Conservation (phyloP, 1,139 yeast genomes). For the Pichia sp. region DNA sequence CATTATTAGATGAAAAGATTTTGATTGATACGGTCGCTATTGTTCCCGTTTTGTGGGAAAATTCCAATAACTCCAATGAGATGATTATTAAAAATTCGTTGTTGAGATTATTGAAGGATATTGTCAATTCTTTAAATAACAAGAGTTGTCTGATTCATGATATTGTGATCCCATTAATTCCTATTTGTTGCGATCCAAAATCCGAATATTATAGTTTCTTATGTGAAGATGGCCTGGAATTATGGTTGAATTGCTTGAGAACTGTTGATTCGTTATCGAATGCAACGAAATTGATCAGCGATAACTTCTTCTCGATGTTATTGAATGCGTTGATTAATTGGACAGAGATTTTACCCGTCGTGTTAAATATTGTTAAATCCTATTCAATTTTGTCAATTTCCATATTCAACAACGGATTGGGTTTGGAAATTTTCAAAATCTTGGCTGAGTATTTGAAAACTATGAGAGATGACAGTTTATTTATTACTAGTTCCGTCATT, state of each 20-base stretch:
- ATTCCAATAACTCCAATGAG: constrained; percentile 41
- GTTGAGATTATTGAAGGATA: constrained; percentile 56
- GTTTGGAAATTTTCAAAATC: constrained; percentile 38
- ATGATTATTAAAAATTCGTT: constrained; percentile 67
- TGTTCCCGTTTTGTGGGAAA: constrained; percentile 72
- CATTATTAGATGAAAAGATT: constrained; percentile 44
- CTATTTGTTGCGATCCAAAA: constrained; percentile 52
- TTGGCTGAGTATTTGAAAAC: constrained; percentile 48
- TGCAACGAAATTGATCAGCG: constrained; percentile 34
- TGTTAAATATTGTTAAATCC: constrained; percentile 63
- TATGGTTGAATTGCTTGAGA: constrained; percentile 70
- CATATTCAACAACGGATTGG: constrained; percentile 31
- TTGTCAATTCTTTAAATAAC: constrained; percentile 56
- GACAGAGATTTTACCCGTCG: constrained; percentile 69
- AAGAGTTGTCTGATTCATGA: constrained; percentile 53
- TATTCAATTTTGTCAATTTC: constrained; percentile 55
- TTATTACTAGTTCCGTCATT: constrained; percentile 46
- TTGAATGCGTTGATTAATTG: constrained; percentile 47
- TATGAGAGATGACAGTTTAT: constrained; percentile 66
- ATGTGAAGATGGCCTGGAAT: constrained; percentile 81
- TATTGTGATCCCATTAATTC: constrained; percentile 60
- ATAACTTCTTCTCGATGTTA: constrained; percentile 34
- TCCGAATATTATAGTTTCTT: constrained; percentile 56
- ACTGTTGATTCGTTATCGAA: constrained; percentile 33
- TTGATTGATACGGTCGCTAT: constrained; percentile 47